A percentile compares a stretch with the other conserved stretches of the same genome.
Evolutionary conservation across 805 yeast genomes (phyloP).

Genomic region (Myxozyma sirexii): DNA sequence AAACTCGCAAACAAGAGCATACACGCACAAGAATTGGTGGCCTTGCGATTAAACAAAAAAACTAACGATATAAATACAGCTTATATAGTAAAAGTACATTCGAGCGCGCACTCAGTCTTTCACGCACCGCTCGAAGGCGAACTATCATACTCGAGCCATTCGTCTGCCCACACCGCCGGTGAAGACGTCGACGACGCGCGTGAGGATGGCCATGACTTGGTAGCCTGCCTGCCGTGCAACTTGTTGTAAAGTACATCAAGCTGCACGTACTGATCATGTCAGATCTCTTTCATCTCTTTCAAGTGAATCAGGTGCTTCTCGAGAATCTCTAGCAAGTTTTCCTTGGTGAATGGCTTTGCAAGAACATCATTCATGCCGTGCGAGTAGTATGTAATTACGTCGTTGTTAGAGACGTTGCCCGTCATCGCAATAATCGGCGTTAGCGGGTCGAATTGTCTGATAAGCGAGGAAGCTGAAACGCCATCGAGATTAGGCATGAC

Average conservation of each 20-base stretch:
- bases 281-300: constrained; percentile 35
- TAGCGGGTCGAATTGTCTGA: constrained; percentile 76
- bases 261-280: constrained; percentile 15
- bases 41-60: too few species aligned
- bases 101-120: background rate
- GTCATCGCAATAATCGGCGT: constrained; percentile 96
- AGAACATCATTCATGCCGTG: constrained; percentile 79
- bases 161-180: constrained; percentile 10
- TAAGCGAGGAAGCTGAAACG: constrained; percentile 83
- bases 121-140: background rate
- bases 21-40: too few species aligned
- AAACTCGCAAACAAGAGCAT: too few species aligned
- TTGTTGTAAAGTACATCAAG: constrained; percentile 8
- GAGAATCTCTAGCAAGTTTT: constrained; percentile 75
- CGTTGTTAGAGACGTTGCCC: constrained; percentile 82
- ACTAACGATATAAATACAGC: background rate
- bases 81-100: background rate
- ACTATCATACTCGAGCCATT: constrained; percentile 7
- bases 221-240: constrained; percentile 3
- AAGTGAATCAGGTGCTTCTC: constrained; percentile 51
- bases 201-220: background rate
- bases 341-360: constrained; percentile 92
- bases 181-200: constrained; percentile 1
- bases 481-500: constrained; percentile 64
- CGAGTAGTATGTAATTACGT: constrained; percentile 55